Percentiles rank a stretch among this genome's conserved stretches.
Evolutionary conservation across 2,329 filamentous ascomycete species (phyloP).

Genomic region (Botrytis galanthina): DNA sequence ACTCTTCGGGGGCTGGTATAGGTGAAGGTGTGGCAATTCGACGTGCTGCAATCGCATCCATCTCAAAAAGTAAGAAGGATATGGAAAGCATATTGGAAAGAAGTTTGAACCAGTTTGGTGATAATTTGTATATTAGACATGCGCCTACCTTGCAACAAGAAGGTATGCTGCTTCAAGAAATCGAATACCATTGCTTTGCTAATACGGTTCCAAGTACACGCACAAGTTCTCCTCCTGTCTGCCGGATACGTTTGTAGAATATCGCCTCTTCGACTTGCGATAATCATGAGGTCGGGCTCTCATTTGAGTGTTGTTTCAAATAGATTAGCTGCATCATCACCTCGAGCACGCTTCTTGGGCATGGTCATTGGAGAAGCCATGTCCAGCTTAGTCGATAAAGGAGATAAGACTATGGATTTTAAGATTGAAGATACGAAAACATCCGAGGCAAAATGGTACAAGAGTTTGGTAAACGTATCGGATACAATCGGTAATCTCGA

Average conservation of each 20-base stretch:
- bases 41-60: slow-evolving; percentile 60
- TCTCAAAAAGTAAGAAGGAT: slow-evolving; percentile 51
- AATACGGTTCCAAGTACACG: slow-evolving; percentile 58
- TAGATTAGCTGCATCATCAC: slow-evolving; percentile 73
- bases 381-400: slow-evolving; percentile 58
- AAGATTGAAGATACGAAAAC: slow-evolving; percentile 75
- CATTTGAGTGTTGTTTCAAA: slow-evolving; percentile 84
- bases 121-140: slow-evolving; percentile 83
- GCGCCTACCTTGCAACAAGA: slow-evolving; percentile 84
- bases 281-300: slow-evolving; percentile 66
- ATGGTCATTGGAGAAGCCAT: slow-evolving; percentile 81
- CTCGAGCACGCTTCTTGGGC: slow-evolving; percentile 74
- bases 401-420: slow-evolving; percentile 74
- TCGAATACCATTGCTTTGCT: slow-evolving; percentile 24
- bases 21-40: slow-evolving; percentile 64
- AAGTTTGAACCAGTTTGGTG: slow-evolving; percentile 72
- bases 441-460: slow-evolving; percentile 73
- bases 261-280: slow-evolving; percentile 62
- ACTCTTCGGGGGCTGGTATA: slow-evolving; percentile 61
- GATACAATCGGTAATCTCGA: slow-evolving; percentile 63
- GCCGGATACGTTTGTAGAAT: slow-evolving; percentile 72
- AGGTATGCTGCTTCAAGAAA: slow-evolving; percentile 50
- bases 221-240: slow-evolving; percentile 73
- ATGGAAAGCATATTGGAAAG: slow-evolving; percentile 63
- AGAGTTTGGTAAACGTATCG: slow-evolving; percentile 58